Evolutionary conservation across 192 early-diverging fungal genomes (phyloP).

Genomic region (Umbelopsis isabellina): DNA sequence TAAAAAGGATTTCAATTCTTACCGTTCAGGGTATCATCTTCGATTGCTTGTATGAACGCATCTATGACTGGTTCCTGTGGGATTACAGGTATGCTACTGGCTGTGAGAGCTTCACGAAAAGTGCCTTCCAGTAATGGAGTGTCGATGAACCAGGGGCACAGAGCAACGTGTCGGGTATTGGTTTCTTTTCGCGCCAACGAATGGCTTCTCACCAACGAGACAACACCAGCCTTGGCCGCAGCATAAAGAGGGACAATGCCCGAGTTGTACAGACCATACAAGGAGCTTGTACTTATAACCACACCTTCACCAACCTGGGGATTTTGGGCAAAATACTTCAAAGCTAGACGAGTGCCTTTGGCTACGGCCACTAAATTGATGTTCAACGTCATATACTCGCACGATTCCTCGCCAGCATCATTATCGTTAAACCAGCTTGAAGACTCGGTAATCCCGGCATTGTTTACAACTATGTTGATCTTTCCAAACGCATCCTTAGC

Average conservation of each 20-base stretch:
- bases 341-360: neutral
- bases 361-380: neutral
- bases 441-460: neutral
- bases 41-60: neutral
- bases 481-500: neutral
- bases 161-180: constrained; percentile 6
- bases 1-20: neutral
- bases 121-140: neutral
- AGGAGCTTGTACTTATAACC: neutral
- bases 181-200: neutral
- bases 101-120: neutral
- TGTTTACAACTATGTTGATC: constrained; percentile 15
- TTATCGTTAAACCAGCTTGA: neutral
- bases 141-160: neutral
- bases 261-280: constrained; percentile 3
- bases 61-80: neutral
- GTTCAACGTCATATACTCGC: neutral
- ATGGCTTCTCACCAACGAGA: neutral
- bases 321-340: constrained; percentile 1
- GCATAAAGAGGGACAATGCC: neutral
- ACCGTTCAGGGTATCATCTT: constrained; percentile 13
- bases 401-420: neutral
- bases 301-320: neutral
- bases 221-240: constrained; percentile 3
- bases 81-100: neutral